Base-by-base conservation (phyloP, 352 stramenopile genomes). In the Globisporangium megalacanthum region DNA sequence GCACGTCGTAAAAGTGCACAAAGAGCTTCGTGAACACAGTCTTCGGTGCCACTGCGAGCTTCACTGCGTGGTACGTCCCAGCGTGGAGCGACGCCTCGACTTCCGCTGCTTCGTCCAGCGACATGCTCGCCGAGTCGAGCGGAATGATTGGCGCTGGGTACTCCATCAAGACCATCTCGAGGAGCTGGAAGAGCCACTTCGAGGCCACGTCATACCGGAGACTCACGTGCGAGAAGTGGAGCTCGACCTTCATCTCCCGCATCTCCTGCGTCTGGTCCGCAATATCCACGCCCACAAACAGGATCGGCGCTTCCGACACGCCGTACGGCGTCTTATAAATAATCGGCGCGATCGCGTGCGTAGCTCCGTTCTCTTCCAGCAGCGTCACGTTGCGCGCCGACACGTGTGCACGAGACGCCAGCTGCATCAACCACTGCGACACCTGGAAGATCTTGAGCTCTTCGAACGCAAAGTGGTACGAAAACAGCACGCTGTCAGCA, bases 11-110 rank as follows among this genome's bases (percentile, higher is more conserved):
- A 15, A 92, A 83, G 49, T 91, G 91, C 31, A 95, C 73, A 41
- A 89, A 89, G 0, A 95, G 73, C 65, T 95, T 95, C 10, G 86
- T 95, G 55, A 95, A 95, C 6, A 94, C 75, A 7, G 83, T 92
- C 59, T 93, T 94, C 4, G 75, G 69, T 0, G 83, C 71, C 5
- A 82, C 73, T 5, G 83, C 84, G 13, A 94, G 64, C 22, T 76
- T 81, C 20, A 94, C 76, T 1, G 69, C 67, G 33, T 90, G 72
- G 44, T 84, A 85, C 2, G 65, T 59, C 0, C 60, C 64, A 6
- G 51, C 46, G 31, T 61, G 58, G 0, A 81, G 64, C 3, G 55
- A 68, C 58, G 75, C 62, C 33, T 70, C 65, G 14, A 92, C 52
- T 35, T 77, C 70, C 3, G 63, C 56, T 45, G 73, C 77, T 33